Percentiles rank a stretch among this genome's conserved stretches.
Evolutionary conservation across 1,284 basidiomycete species (phyloP).

Genomic region (Ceratobasidium sp.): DNA sequence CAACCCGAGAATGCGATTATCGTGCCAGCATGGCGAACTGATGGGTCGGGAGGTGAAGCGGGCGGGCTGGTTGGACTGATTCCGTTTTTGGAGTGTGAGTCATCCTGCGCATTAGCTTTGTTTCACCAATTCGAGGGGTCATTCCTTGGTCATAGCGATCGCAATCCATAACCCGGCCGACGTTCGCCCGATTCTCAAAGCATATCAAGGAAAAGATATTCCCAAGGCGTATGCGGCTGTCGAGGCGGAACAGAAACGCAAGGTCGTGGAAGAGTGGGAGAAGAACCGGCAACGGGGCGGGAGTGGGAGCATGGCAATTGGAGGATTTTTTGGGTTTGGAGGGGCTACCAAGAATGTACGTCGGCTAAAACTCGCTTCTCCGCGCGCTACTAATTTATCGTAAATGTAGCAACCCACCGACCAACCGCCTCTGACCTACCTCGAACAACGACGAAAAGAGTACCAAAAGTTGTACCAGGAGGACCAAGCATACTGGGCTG

Average conservation of each 20-base stretch:
- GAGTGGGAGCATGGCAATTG: conserved; percentile 58
- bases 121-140: background rate
- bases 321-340: conserved; percentile 54
- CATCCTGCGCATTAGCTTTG: conserved; percentile 9
- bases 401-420: conserved; percentile 54
- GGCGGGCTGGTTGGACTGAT: conserved; percentile 90
- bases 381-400: conserved; percentile 36
- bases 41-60: conserved; percentile 67
- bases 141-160: conserved; percentile 70
- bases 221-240: conserved; percentile 89
- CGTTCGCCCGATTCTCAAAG: conserved; percentile 87
- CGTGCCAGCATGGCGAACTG: conserved; percentile 90
- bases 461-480: conserved; percentile 87
- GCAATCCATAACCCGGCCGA: conserved; percentile 88
- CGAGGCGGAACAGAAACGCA: conserved; percentile 83
- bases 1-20: conserved; percentile 94
- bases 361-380: background rate
- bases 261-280: conserved; percentile 87
- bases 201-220: conserved; percentile 90
- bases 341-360: conserved; percentile 38
- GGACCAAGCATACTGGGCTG: conserved; percentile 88
- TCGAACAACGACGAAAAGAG: conserved; percentile 90
- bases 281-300: conserved; percentile 65
- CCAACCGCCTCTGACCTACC: conserved; percentile 79
- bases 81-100: conserved; percentile 95